phyloP scores from a whole-genome alignment of 345 rosid species.

The Excoecaria agallocha region DNA sequence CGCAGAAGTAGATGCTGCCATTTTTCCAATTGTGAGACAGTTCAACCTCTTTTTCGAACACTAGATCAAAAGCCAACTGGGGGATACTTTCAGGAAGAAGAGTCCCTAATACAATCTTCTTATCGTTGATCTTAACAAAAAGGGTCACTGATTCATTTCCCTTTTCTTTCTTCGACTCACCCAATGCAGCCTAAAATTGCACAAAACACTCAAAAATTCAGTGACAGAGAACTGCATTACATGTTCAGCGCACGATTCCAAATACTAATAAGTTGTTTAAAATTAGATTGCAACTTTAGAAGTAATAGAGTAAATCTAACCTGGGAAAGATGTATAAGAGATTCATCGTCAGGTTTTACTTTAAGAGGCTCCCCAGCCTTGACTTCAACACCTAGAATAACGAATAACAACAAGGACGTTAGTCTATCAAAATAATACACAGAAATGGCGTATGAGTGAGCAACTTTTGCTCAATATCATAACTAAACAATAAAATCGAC shows the following conservation, averaged over 20 bases:
- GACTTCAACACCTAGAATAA: constrained; percentile 54
- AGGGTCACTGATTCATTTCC: constrained; percentile 41
- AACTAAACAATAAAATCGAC: too few relatives aligned
- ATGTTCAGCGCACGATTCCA: background rate
- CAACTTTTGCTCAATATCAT: too few relatives aligned
- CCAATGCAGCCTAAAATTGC: constrained; percentile 52
- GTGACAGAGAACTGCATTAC: background rate
- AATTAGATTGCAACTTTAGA: background rate
- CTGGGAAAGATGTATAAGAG: constrained; percentile 53
- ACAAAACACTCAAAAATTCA: too few relatives aligned
- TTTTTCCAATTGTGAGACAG: constrained; percentile 71
- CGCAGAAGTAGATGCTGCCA: constrained; percentile 58
- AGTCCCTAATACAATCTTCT: constrained; percentile 51
- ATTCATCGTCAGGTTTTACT: constrained; percentile 29
- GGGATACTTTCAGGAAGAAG: constrained; percentile 54
- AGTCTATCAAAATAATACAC: background rate
- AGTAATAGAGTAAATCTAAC: constrained; percentile 18
- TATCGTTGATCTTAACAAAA: constrained; percentile 38
- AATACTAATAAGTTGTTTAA: too few relatives aligned
- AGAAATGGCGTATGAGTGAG: background rate
- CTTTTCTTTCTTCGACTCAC: constrained; percentile 50
- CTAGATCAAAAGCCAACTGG: constrained; percentile 57
- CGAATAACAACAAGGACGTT: background rate
- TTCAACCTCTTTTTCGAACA: constrained; percentile 70
- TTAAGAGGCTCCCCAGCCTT: constrained; percentile 53